Percentiles rank a stretch among this genome's conserved stretches.
Evolutionary conservation across 2,329 filamentous ascomycete genomes (phyloP).

Genomic region (Endoconidiophora laricicola): DNA sequence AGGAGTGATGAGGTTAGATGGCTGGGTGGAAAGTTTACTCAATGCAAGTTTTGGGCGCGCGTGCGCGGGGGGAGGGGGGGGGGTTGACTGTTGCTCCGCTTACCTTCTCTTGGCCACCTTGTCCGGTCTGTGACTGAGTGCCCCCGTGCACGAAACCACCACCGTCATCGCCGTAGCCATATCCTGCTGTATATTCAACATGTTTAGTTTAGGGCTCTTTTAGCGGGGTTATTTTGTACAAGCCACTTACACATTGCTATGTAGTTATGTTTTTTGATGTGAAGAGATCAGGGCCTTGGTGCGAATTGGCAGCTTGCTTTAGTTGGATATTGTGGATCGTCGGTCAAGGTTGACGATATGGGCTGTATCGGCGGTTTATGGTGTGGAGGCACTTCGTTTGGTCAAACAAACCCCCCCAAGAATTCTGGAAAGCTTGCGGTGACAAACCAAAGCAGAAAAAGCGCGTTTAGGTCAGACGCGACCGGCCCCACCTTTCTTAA

Average conservation of each 20-base stretch:
- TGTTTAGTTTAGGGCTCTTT: not conserved
- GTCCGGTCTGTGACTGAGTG: slow-evolving; percentile 40
- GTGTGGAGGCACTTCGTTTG: too few species aligned
- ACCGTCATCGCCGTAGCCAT: slow-evolving; percentile 39
- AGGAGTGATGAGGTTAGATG: not conserved
- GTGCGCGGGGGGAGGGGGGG: slow-evolving; percentile 5
- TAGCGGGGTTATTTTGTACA: not conserved
- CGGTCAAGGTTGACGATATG: too few species aligned
- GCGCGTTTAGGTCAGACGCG: slow-evolving; percentile 4
- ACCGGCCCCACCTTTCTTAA: not conserved
- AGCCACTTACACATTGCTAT: not conserved
- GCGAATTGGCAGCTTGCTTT: too few species aligned
- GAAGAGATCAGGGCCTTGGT: not conserved
- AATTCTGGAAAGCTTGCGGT: too few species aligned
- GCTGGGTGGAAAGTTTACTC: not conserved
- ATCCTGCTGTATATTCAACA: slow-evolving; percentile 6
- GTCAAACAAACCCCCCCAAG: too few species aligned
- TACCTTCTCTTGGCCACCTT: slow-evolving; percentile 31
- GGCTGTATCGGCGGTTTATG: too few species aligned
- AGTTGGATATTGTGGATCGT: too few species aligned
- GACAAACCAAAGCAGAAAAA: not conserved
- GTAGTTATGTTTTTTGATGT: not conserved
- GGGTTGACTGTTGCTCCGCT: not conserved
- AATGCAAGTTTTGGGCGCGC: not conserved
- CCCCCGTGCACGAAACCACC: slow-evolving; percentile 45